Percentiles rank a stretch among this genome's conserved stretches.
phyloP scores from a whole-genome alignment of 306 rosid genomes.

The Medicago arabica region DNA sequence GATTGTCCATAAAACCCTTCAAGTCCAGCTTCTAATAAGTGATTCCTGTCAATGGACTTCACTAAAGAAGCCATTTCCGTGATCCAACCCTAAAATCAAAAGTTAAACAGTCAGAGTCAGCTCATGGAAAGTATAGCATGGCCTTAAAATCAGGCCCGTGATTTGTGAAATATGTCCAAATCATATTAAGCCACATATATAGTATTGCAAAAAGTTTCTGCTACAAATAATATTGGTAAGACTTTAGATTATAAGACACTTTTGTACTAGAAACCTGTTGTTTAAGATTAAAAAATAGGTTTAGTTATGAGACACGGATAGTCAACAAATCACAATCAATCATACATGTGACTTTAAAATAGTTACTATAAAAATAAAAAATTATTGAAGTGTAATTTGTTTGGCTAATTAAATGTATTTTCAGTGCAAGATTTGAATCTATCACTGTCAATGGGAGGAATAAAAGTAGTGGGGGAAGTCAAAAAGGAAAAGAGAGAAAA shows the following conservation, averaged over 20 bases:
- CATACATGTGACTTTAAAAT: too few species aligned
- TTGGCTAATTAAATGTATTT: constrained; percentile 4
- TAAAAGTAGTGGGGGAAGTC: constrained; percentile 10
- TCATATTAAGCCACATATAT: neutral
- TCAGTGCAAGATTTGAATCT: constrained; percentile 5
- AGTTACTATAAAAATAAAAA: neutral
- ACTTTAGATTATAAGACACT: too few species aligned
- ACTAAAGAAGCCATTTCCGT: constrained; percentile 86
- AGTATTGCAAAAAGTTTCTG: too few species aligned
- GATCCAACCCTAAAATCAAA: constrained; percentile 78
- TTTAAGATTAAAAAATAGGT: too few species aligned
- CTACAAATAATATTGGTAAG: too few species aligned
- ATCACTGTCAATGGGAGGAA: neutral
- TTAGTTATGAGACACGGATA: too few species aligned
- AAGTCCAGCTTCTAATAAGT: constrained; percentile 83
- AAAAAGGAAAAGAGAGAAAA: constrained; percentile 27
- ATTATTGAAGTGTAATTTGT: neutral
- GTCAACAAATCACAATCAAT: too few species aligned
- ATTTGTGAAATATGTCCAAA: constrained; percentile 36
- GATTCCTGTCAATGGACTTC: constrained; percentile 87
- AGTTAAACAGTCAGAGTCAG: constrained; percentile 22
- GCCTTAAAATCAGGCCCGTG: constrained; percentile 37
- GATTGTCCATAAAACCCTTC: constrained; percentile 93
- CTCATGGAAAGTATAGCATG: neutral
- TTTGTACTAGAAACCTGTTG: too few species aligned